Evolutionary conservation across 2,329 filamentous ascomycete genomes (phyloP).

Genomic region (Stagonosporopsis cucurbitacearum): DNA sequence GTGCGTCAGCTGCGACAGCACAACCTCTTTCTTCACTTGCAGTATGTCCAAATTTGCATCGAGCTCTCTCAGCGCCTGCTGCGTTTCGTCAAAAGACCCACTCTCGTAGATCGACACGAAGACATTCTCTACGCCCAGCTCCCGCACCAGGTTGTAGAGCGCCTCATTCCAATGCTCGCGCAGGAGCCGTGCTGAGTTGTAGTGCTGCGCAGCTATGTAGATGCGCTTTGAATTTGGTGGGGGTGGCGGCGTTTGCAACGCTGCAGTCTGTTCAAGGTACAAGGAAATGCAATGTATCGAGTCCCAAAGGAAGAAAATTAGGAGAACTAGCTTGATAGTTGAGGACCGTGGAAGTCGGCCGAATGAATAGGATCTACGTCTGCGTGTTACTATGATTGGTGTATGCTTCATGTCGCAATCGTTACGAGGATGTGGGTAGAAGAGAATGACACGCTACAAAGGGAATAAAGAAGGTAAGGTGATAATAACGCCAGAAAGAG

Average conservation of each 20-base stretch:
- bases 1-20: constrained; percentile 63
- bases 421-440: background rate
- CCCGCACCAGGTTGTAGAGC: constrained; percentile 62
- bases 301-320: constrained; percentile 31
- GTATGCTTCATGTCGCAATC: constrained; percentile 9
- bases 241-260: constrained; percentile 16
- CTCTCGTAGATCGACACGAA: constrained; percentile 73
- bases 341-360: constrained; percentile 29
- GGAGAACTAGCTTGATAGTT: constrained; percentile 26
- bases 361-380: constrained; percentile 25
- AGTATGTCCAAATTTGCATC: constrained; percentile 60
- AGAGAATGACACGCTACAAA: constrained; percentile 7
- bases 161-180: constrained; percentile 68
- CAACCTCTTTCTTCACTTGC: constrained; percentile 62
- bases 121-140: constrained; percentile 68
- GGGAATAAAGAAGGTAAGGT: background rate
- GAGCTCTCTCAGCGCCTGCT: constrained; percentile 64
- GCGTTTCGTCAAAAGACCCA: constrained; percentile 73
- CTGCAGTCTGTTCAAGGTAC: constrained; percentile 25
- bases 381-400: constrained; percentile 19
- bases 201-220: constrained; percentile 73
- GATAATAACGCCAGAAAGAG: background rate
- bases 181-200: constrained; percentile 69
- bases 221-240: constrained; percentile 50
- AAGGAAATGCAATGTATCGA: constrained; percentile 29